Conservation (phyloP, 805 yeast species). For the Candida piceae region DNA sequence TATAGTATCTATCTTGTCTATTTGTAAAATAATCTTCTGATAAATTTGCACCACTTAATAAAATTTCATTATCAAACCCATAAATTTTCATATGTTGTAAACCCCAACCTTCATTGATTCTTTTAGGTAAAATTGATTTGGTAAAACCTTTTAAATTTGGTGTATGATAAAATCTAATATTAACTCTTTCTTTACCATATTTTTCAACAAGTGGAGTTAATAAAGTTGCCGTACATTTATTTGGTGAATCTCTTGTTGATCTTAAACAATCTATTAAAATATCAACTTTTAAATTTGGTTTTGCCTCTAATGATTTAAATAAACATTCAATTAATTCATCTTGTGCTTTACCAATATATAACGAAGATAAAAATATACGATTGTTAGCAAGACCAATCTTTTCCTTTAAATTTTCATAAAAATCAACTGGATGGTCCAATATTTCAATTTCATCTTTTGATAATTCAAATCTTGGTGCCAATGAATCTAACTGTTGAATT, state of each 20-base stretch:
- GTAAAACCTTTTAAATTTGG: slow-evolving; percentile 74
- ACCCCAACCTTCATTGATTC: slow-evolving; percentile 89
- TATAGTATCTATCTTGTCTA: slow-evolving; percentile 88
- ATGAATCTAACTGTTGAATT: slow-evolving; percentile 47
- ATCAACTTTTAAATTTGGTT: slow-evolving; percentile 60
- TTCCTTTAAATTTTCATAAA: slow-evolving; percentile 57
- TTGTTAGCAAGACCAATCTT: slow-evolving; percentile 59
- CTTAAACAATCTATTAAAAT: slow-evolving; percentile 83
- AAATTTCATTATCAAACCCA: slow-evolving; percentile 88
- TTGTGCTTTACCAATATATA: slow-evolving; percentile 83
- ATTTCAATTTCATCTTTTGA: slow-evolving; percentile 54
- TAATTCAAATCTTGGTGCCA: slow-evolving; percentile 66
- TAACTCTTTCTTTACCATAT: slow-evolving; percentile 63
- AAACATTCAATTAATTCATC: slow-evolving; percentile 65
- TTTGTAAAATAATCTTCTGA: slow-evolving; percentile 90
- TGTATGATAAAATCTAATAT: slow-evolving; percentile 81
- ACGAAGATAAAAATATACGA: slow-evolving; percentile 75
- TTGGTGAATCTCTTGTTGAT: slow-evolving; percentile 91
- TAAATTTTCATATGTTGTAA: slow-evolving; percentile 96
- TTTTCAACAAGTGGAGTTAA: slow-evolving; percentile 60
- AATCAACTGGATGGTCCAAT: slow-evolving; percentile 61
- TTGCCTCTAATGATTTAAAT: slow-evolving; percentile 50
- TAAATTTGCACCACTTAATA: slow-evolving; percentile 87
- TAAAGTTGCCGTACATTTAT: slow-evolving; percentile 68
- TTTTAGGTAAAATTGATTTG: slow-evolving; percentile 62